Base-by-base conservation (phyloP, 129 eudicot genomes). In the Flaveria ramosissima region DNA sequence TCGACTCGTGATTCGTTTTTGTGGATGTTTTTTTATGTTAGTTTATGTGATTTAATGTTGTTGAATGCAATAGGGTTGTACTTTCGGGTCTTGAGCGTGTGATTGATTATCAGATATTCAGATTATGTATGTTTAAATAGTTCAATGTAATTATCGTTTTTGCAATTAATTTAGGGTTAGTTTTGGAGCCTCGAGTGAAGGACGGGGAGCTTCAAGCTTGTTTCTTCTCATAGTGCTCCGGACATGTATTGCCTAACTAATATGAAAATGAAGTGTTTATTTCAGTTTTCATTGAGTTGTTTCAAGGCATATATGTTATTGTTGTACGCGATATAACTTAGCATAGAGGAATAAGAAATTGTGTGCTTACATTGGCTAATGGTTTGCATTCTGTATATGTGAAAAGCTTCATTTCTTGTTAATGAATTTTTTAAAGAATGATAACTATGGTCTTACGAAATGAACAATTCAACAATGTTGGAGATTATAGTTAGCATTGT, bases 101-200 rank as follows among this genome's bases (percentile, higher is more conserved):
- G 60, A 60, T 48, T 56, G 72, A 19, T 14, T 45, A n/a, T 6
- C 2, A 30, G n/a, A n/a, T n/a, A n/a, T n/a, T n/a, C n/a, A n/a
- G 36, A 30, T 4, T 30, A 30, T 30, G 36, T 30, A 4, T 30
- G 36, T 30, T 30, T 0, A 3, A 3, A 30, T 3, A 30, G 36
- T 30, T 7, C 5, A 63, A 9, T 50, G 43, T 76, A 21, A 10
- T 11, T 63, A 6, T 63, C n/a, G 2, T 32, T 48, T 9, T 26
- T 15, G 26, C 57, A 27, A 27, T 16, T 45, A 24, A 7, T 6
- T 7, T 12, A 10, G 11, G 15, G 45, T 5, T 19, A 24, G 43
- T 48, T 61, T 11, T 80, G 83, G 84, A 80, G 79, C 79, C 84
- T 80, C 84, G 79, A 80, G 84, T 80, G 84, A 80, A 80, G 84